These are phyloP conservation scores for Eucalyptus grandis DNA, from an alignment of 345 rosid species.

Conservation along the genomic window DNA sequence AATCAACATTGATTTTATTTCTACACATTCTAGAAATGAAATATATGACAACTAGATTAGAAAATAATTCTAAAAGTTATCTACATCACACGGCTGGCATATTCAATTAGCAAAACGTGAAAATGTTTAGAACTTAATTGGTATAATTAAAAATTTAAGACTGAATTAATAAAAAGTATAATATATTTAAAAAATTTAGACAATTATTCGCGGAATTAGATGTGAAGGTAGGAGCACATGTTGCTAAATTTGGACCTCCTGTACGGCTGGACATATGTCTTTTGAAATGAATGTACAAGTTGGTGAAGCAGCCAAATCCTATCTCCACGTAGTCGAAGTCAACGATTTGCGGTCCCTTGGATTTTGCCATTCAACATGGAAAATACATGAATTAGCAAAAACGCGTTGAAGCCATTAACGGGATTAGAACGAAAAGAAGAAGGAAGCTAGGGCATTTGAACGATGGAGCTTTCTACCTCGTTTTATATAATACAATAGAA, in stretches of 20 bases:
- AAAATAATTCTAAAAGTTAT: too few relatives aligned
- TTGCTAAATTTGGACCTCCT: neutral
- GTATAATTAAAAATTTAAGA: fast-evolving
- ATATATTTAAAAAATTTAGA: too few relatives aligned
- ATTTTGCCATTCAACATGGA: neutral
- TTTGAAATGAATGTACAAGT: neutral
- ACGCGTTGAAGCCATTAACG: neutral
- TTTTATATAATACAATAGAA: neutral
- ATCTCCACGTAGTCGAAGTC: neutral
- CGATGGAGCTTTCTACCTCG: neutral
- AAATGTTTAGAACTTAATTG: too few relatives aligned
- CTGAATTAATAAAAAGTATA: too few relatives aligned
- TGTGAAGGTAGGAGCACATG: neutral
- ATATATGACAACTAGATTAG: neutral
- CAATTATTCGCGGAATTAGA: neutral
- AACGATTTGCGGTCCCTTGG: neutral
- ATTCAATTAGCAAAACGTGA: too few relatives aligned
- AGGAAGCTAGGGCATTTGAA: neutral
- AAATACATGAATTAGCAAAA: neutral
- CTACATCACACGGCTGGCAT: too few relatives aligned
- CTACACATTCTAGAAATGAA: neutral
- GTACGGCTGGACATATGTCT: neutral
- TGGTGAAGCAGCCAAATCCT: neutral
- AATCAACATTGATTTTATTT: neutral
- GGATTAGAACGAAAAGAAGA: neutral